phyloP scores from a whole-genome alignment of 768 basidiomycete genomes.

The Termitomyces sp. region DNA sequence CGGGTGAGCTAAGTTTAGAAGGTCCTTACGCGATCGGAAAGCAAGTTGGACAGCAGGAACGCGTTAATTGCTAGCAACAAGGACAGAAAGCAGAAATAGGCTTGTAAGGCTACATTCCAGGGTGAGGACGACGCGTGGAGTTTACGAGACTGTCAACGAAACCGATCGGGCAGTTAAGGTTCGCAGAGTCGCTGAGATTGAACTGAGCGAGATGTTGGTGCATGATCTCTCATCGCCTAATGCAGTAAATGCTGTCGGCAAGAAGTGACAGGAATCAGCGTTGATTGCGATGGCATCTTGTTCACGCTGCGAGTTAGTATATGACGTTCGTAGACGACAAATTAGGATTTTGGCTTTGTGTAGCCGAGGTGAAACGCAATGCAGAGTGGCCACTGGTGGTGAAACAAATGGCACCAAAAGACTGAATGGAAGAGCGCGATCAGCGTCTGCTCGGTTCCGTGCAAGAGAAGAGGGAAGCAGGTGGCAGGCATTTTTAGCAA shows the following conservation, averaged over 20 bases:
- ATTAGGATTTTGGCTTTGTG: background rate
- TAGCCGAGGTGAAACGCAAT: background rate
- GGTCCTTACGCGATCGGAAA: background rate
- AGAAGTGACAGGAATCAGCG: conserved; percentile 1
- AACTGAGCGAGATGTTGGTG: background rate
- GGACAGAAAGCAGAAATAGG: background rate
- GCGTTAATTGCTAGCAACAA: background rate
- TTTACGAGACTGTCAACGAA: background rate
- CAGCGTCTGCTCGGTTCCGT: conserved; percentile 6
- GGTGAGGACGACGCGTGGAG: background rate
- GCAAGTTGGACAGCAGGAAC: background rate
- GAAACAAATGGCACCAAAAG: background rate
- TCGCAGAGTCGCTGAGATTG: conserved; percentile 3
- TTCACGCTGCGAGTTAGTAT: background rate
- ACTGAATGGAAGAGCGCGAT: background rate
- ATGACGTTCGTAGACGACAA: background rate
- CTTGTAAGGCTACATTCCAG: background rate
- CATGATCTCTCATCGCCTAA: background rate
- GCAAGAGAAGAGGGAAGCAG: background rate
- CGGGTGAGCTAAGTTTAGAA: conserved; percentile 2
- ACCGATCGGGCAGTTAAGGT: background rate
- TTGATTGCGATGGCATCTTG: background rate
- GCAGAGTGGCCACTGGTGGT: background rate
- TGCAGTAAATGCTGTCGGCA: background rate
- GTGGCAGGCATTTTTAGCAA: background rate